phyloP scores from a whole-genome alignment of 108 stramenopile genomes.

The Conticribra guillardii region DNA sequence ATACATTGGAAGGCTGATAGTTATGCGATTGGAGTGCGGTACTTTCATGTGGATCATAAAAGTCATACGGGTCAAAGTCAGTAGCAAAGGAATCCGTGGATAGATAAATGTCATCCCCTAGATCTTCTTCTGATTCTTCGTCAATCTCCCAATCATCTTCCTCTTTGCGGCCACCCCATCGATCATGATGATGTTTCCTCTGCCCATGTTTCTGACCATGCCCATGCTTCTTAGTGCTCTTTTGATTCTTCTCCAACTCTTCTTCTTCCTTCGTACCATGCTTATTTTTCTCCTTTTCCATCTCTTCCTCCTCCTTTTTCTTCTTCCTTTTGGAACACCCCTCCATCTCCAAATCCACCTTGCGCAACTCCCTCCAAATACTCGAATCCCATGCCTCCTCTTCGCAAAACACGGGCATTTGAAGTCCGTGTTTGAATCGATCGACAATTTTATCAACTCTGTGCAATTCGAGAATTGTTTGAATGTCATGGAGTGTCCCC shows the following conservation, averaged over 20 bases:
- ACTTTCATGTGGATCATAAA: conserved; percentile 39
- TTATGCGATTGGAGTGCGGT: conserved; percentile 15
- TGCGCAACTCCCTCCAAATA: conserved; percentile 30
- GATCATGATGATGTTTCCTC: background rate
- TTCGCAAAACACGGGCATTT: conserved; percentile 47
- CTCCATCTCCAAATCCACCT: conserved; percentile 34
- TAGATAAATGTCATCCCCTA: conserved; percentile 4
- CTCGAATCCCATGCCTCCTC: conserved; percentile 25
- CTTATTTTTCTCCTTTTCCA: background rate
- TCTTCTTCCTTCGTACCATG: background rate
- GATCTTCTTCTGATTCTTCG: conserved; percentile 12
- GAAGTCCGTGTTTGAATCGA: conserved; percentile 41
- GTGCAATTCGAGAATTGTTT: conserved; percentile 38
- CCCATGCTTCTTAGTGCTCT: too few species aligned
- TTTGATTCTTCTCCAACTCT: background rate
- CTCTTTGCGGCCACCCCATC: conserved; percentile 13
- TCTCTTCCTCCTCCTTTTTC: background rate
- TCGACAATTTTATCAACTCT: conserved; percentile 43
- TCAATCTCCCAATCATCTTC: conserved; percentile 11
- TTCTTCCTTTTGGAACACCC: conserved; percentile 1
- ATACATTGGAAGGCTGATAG: conserved; percentile 13
- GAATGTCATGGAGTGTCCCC: conserved; percentile 37
- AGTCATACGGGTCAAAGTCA: conserved; percentile 23
- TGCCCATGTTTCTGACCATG: background rate
- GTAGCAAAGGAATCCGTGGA: conserved; percentile 14